phyloP scores from a whole-genome alignment of 331 rosid species.

The Quercus lobata region DNA sequence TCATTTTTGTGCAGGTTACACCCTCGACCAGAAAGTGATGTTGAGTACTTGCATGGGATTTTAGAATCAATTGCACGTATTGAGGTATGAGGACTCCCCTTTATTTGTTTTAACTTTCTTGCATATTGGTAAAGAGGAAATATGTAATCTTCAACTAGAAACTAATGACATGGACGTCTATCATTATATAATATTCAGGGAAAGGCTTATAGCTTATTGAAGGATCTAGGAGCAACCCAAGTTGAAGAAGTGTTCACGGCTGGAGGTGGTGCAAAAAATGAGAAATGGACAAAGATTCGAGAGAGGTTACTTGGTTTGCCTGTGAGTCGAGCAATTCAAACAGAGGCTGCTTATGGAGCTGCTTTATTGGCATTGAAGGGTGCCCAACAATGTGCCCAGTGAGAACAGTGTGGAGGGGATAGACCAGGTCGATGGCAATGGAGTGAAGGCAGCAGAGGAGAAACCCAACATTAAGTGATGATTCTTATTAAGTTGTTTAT shows the following conservation, averaged over 20 bases:
- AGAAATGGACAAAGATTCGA: slow-evolving; percentile 76
- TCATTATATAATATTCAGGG: slow-evolving; percentile 39
- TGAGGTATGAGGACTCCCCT: slow-evolving; percentile 49
- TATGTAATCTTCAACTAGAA: neutral
- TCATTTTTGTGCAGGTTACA: slow-evolving; percentile 49
- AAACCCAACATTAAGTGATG: neutral
- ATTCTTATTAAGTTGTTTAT: neutral
- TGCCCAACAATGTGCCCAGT: slow-evolving; percentile 22
- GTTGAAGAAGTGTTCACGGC: slow-evolving; percentile 79
- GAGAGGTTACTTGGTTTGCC: slow-evolving; percentile 85
- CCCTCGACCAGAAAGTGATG: slow-evolving; percentile 84
- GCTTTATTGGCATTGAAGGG: slow-evolving; percentile 83
- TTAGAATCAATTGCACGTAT: slow-evolving; percentile 91
- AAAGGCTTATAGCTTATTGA: slow-evolving; percentile 59
- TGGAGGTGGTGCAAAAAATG: slow-evolving; percentile 81
- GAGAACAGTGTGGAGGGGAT: neutral
- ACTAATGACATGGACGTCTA: slow-evolving; percentile 5
- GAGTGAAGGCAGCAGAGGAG: neutral
- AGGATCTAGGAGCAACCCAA: slow-evolving; percentile 70
- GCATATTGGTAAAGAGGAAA: neutral
- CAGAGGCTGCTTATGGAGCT: slow-evolving; percentile 93
- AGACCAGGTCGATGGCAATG: neutral
- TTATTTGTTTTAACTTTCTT: neutral
- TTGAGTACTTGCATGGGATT: slow-evolving; percentile 74
- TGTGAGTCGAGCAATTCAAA: slow-evolving; percentile 66